Base-by-base conservation (phyloP, 2,329 filamentous ascomycete species). In the Plenodomus lindquistii region DNA sequence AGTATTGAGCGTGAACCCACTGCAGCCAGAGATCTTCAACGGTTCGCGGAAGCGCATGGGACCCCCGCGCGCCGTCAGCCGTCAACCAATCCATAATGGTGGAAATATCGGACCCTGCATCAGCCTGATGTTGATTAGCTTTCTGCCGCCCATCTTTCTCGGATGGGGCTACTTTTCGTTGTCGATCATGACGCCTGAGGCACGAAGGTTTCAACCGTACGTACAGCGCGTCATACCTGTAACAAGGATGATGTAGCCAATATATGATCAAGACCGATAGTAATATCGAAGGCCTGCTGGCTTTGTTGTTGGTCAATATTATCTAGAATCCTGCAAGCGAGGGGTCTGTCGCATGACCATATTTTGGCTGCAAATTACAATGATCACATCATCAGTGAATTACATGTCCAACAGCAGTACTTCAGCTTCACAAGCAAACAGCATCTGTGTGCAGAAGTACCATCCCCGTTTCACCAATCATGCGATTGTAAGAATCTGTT, bases 171-270 rank as follows among this genome's bases (percentile, higher is more conserved):
- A 43, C 35, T 48, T 36, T 22, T 29, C 16, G 43, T 21, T 55
- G 63, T 49, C 57, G 63, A 67, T 67, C 64, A 66, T 67, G 60
- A 67, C 64, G 64, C 59, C 62, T 62, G 46, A 67, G 60, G 61
- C 54, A 54, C 37, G 29, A 35, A 31, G 27, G 27, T 31, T 31
- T 31, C 15, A 31, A 7, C 27, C 27, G 27, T 15, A 31, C 27
- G 27, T 13, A 31, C 6, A 38, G 37, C 43, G 44, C 49, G 42
- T 43, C 46, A 46, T 42, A 42, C 40, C 22, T 42, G 15, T 43
- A 18, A 48, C 36, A 50, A 44, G 45, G 46, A 42, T 21, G 38
- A 50, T 42, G 38, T 42, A 48, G 20, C 29, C 35, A 39, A 48
- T 41, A 47, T 39, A 40, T 19, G 43, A n/a, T 27, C 27, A 20